phyloP scores from a whole-genome alignment of 2,329 filamentous ascomycete species.

The Fusarium clavum region DNA sequence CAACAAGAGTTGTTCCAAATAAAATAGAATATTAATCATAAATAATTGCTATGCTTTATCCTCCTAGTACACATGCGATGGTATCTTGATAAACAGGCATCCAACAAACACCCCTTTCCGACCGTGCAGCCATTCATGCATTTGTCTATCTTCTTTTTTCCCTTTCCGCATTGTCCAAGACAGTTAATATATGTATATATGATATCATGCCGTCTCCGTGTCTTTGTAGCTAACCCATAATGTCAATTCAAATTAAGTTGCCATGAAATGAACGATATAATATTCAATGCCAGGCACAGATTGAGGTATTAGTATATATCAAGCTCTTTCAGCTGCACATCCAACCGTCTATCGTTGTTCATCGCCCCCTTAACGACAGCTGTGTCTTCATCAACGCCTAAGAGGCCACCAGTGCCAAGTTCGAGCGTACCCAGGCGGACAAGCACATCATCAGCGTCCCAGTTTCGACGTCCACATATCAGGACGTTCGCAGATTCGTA shows the following conservation, averaged over 20 bases:
- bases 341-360: slow-evolving; percentile 45
- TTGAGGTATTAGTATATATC: slow-evolving; percentile 49
- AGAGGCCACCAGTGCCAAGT: slow-evolving; percentile 45
- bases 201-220: slow-evolving; percentile 2
- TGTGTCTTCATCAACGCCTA: slow-evolving; percentile 41
- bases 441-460: slow-evolving; percentile 45
- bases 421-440: slow-evolving; percentile 50
- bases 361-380: slow-evolving; percentile 47
- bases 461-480: slow-evolving; percentile 47
- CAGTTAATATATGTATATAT: slow-evolving; percentile 35
- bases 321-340: slow-evolving; percentile 49
- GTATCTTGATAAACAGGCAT: slow-evolving; percentile 43
- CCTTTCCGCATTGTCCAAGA: slow-evolving; percentile 29
- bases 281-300: background rate
- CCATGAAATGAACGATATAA: background rate
- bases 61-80: slow-evolving; percentile 37
- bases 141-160: slow-evolving; percentile 9
- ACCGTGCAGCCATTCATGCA: slow-evolving; percentile 23
- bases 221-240: background rate
- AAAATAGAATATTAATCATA: slow-evolving; percentile 19
- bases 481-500: slow-evolving; percentile 47
- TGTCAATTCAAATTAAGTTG: slow-evolving; percentile 9
- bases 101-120: slow-evolving; percentile 34
- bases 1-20: background rate
- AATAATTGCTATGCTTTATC: slow-evolving; percentile 35